Base-by-base conservation (phyloP, 768 basidiomycete species). In the Amanita phalloides region DNA sequence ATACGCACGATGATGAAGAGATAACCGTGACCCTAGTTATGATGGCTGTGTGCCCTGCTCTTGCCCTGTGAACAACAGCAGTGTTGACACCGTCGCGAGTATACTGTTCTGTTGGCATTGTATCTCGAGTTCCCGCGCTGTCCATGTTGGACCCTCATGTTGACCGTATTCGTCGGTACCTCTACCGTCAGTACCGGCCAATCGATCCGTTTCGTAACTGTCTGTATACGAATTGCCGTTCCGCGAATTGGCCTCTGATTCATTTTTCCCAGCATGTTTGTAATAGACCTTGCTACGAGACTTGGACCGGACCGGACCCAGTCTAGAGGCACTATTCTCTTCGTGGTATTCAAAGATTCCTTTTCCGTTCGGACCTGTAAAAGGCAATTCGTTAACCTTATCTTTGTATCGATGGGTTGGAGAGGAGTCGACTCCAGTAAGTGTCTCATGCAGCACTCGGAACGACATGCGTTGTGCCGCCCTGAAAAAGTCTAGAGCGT, bases 101-200 rank as follows among this genome's bases (percentile, higher is more conserved):
- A 87, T 75, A 61, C 91, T 92, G 60, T 96, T 98, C 65, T 96
- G 93, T 57, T 82, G 80, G 62, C 91, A 94, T 30, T 88, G 78
- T 59, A 85, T 66, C 61, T 89, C 83, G 54, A 98, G 67, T 60
- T 95, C 93, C 52, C 81, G 80, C n/a, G 87, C 82, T 32, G 82
- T 86, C 83, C 85, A 88, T 50, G 81, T 56, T 36, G 74, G 74
- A 33, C 76, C 76, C 56, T 73, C 75, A 48, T 59, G 64, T 56
- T 64, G 68, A 11, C 60, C 62, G 30, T 67, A 68, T 33, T 55
- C 52, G n/a, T 69, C 66, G 23, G 53, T 53, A 23, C 64, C 60
- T 35, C 60, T 61, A 26, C 45, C 53, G 8, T 60, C 59, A 23
- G 57, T 54, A 32, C 61, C 62, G 44, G 54, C 56, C 43, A 61